Base-by-base conservation (phyloP, 1,139 yeast species). In the Candida neerlandica region DNA sequence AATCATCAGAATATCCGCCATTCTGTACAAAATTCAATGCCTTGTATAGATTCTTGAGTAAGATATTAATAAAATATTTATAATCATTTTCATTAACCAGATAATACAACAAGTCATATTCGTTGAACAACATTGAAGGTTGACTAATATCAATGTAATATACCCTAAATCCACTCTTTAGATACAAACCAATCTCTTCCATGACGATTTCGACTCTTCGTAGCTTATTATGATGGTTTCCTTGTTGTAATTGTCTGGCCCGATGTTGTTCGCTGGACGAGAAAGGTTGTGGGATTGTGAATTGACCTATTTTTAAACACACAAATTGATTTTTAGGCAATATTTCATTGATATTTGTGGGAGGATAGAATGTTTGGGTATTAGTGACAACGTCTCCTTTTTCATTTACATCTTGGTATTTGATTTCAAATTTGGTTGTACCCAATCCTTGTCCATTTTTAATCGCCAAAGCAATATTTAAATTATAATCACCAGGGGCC, bases 161-260 rank as follows among this genome's bases (percentile, higher is more conserved):
- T 4, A 86, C 77, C 29, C 82, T 63, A 50, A 85, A 77, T 1
- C 86, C 85, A 0, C 81, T 71, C 58, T 84, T 84, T 38, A 81
- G 61, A 54, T 77, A 75, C 23, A 78, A 64, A 0, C 87, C 89
- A 4, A 78, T 74, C 55, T 85, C 91, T 56, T 83, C 87, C 76
- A 85, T 76, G 1, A 71, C 65, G 15, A 86, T 60, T 39, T 72
- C 72, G 3, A 83, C 70, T 50, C 70, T 69, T 19, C 66, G 60
- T 37, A 76, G 56, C 41, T 70, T 70, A 11, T 70, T 64, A 43
- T 54, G 60, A 38, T 51, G 52, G 15, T 45, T 37, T 9, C 33
- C 19, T 37, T 40, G 16, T 19, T 44, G 34, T 4, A 34, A 12
- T 40, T 41, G 18, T 10, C 11, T 27, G 5, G 37, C 16, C n/a